Percentiles rank a stretch among this genome's conserved stretches.
Evolutionary conservation across 305 asterid species (phyloP).

Genomic region (Fraxinus baroniana): DNA sequence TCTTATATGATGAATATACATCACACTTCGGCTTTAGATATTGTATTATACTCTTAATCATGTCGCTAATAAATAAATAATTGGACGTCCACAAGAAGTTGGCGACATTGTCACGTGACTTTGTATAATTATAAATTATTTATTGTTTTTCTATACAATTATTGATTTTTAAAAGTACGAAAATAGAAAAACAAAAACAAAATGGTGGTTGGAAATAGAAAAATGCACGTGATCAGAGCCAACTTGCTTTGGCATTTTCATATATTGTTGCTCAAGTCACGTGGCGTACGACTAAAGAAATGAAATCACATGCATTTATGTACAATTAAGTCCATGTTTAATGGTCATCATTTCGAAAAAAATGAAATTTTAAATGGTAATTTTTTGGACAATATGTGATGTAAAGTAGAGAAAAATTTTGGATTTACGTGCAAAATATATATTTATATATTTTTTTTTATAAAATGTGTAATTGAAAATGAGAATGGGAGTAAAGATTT

Average conservation of each 20-base stretch:
- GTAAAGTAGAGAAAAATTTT: too few species aligned
- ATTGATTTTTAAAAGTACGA: background rate
- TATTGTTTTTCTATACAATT: too few species aligned
- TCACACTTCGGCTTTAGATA: conserved; percentile 3
- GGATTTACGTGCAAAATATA: too few species aligned
- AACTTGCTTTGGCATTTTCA: background rate
- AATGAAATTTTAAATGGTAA: too few species aligned
- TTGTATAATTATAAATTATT: background rate
- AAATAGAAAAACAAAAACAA: background rate
- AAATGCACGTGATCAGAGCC: background rate
- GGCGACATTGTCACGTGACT: conserved; percentile 21
- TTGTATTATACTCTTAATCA: conserved; percentile 15
- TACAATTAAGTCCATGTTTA: too few species aligned
- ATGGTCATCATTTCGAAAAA: too few species aligned
- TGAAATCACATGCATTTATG: background rate
- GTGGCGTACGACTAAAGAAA: background rate
- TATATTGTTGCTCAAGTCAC: background rate
- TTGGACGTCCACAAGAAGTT: background rate
- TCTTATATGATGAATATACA: background rate
- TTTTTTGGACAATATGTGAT: too few species aligned
- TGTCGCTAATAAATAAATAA: background rate
- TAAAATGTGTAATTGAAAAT: too few species aligned
- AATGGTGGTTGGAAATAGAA: background rate
- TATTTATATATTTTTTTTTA: too few species aligned
- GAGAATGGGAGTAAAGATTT: too few species aligned